phyloP scores from a whole-genome alignment of 2,329 filamentous ascomycete genomes.

The Didymella pomorum region DNA sequence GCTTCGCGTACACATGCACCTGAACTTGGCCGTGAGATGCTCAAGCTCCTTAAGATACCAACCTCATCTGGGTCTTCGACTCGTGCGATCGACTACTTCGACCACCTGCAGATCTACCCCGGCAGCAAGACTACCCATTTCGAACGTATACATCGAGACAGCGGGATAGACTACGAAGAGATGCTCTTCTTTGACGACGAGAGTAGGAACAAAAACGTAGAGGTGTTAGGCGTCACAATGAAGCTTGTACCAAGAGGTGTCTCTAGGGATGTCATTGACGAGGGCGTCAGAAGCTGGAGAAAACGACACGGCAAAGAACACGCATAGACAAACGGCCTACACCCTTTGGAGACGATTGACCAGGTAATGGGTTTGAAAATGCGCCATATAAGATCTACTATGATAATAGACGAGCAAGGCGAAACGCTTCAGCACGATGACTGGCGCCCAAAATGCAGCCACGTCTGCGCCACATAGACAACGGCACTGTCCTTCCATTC shows the following conservation, averaged over 20 bases:
- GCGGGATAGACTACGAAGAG: conserved; percentile 75
- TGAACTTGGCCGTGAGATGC: conserved; percentile 79
- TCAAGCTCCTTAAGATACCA: conserved; percentile 74
- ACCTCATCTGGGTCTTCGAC: conserved; percentile 57
- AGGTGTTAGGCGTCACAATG: conserved; percentile 83
- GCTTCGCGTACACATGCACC: conserved; percentile 84
- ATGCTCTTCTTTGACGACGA: conserved; percentile 99
- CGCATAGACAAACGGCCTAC: conserved; percentile 4
- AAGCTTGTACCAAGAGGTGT: conserved; percentile 82
- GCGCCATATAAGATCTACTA: not conserved
- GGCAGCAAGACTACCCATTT: conserved; percentile 89
- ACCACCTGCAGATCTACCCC: conserved; percentile 70
- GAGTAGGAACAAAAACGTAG: conserved; percentile 82
- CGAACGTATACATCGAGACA: conserved; percentile 72
- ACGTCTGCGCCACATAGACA: not conserved
- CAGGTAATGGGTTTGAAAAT: not conserved
- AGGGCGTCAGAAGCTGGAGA: conserved; percentile 82
- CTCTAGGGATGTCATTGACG: conserved; percentile 77
- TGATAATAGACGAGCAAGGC: not conserved
- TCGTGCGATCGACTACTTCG: conserved; percentile 61
- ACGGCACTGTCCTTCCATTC: not conserved
- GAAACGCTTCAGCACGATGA: not conserved
- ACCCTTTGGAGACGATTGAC: not conserved
- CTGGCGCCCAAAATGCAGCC: not conserved
- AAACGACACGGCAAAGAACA: conserved; percentile 65